These are phyloP conservation scores for Colletotrichum liaoningense DNA, from an alignment of 2,329 filamentous ascomycete species.

Conservation along the genomic window DNA sequence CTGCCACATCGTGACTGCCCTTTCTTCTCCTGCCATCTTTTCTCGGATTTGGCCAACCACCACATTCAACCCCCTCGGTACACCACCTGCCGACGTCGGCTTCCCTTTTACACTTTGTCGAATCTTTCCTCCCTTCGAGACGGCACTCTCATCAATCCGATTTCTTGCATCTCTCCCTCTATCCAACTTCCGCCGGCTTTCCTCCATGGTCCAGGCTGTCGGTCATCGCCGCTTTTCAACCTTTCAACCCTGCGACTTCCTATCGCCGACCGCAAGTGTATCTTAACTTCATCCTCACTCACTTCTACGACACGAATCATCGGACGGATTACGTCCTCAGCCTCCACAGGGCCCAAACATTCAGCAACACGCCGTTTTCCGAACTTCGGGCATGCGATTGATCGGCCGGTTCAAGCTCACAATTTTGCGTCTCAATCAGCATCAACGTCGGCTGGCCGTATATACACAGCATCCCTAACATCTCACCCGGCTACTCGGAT, in stretches of 20 bases:
- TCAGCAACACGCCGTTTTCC: background rate
- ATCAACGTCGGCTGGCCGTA: background rate
- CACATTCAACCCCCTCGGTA: background rate
- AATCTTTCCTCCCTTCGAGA: background rate
- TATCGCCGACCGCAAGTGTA: slow-evolving; percentile 14
- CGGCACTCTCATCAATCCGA: background rate
- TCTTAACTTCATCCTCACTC: slow-evolving; percentile 27
- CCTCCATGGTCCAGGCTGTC: background rate
- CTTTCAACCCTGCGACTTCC: slow-evolving; percentile 11
- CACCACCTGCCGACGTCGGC: background rate
- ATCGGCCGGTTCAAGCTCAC: background rate
- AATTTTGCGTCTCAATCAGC: background rate
- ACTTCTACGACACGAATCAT: background rate
- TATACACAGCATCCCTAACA: slow-evolving; percentile 13
- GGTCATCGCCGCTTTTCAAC: slow-evolving; percentile 22
- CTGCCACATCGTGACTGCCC: slow-evolving; percentile 1
- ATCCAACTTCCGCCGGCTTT: slow-evolving; percentile 7
- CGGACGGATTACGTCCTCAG: background rate
- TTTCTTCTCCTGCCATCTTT: background rate
- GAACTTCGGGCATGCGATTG: slow-evolving; percentile 20
- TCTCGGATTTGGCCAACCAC: background rate
- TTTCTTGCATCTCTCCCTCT: slow-evolving; percentile 7
- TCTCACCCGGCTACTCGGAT: background rate
- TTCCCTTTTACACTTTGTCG: background rate
- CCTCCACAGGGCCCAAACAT: background rate